phyloP scores from a whole-genome alignment of 1,139 yeast genomes.

The Yamadazyma friedrichii region DNA sequence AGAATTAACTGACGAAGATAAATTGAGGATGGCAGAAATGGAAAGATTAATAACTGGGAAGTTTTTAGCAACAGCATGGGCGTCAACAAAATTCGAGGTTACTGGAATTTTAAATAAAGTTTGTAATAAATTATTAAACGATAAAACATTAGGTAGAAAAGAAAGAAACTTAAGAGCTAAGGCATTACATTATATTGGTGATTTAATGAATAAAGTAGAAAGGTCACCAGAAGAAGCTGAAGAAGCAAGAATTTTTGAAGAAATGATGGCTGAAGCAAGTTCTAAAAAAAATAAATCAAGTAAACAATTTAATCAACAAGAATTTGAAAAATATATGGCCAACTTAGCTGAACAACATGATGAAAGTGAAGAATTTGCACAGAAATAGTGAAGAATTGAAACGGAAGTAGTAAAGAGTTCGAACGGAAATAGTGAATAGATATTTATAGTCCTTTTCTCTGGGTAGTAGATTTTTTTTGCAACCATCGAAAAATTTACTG shows the following conservation, averaged over 20 bases:
- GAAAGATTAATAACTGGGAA: conserved; percentile 72
- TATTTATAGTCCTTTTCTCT: too few relatives aligned
- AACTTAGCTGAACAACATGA: conserved; percentile 19
- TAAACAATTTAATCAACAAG: conserved; percentile 17
- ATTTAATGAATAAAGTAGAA: conserved; percentile 51
- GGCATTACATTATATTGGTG: conserved; percentile 57
- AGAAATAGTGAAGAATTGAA: neutral
- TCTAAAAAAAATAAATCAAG: conserved; percentile 33
- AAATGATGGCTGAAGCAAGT: conserved; percentile 67
- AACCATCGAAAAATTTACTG: too few relatives aligned
- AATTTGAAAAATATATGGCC: conserved; percentile 23
- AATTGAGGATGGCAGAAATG: conserved; percentile 55
- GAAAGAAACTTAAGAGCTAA: conserved; percentile 59
- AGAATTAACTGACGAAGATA: conserved; percentile 39
- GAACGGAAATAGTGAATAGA: too few relatives aligned
- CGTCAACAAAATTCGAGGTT: conserved; percentile 71
- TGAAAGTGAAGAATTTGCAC: conserved; percentile 5
- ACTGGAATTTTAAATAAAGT: conserved; percentile 67
- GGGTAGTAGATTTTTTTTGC: too few relatives aligned
- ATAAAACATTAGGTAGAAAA: conserved; percentile 51
- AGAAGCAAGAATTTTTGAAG: conserved; percentile 75
- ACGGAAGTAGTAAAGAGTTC: neutral
- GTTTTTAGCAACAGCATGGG: conserved; percentile 78
- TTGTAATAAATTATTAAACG: conserved; percentile 57
- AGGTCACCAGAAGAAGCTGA: conserved; percentile 71